Evolutionary conservation across 306 rosid genomes (phyloP), one percentile per base, ranked within the genome.

Genomic region (Rubus parviflorus): DNA sequence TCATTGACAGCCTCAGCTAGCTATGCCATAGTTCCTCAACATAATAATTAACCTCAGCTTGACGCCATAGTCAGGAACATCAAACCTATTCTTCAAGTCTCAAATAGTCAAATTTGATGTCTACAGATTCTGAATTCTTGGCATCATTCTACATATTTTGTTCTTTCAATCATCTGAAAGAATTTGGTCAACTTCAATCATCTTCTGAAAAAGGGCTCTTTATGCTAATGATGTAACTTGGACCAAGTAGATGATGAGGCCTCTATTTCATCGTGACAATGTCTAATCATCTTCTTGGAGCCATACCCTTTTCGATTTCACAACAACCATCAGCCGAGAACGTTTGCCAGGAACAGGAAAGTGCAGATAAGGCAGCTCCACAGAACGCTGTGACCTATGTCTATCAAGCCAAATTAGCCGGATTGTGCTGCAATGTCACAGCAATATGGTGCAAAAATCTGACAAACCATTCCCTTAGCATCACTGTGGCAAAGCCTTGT

Each of bases 401-500:
- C 38, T 91, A 91, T 70, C 72, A 85, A 64, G 72, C 87, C 67
- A 89, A 68, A 69, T 4, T 86, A 60, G 89, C 82, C 16, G 80
- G 77, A 22, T 56, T 62, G 46, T 54, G 47, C 13, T 75, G 73
- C 35, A 78, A 63, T 47, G 79, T 89, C 4, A 77, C 75, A 7
- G 79, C 77, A 20, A 83, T 88, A 45, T 91, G 97, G 94, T 83
- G 76, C 83, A 87, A 83, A 77, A 80, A 64, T 67, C 62, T 61
- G 41, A 54, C 42, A 1, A 82, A 72, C 6, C 91, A 91, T 75
- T 76, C 77, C 64, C 81, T 89, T 58, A 68, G 82, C 75, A 79
- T 89, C 48, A 70, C 6, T 1, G 40, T 87, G 64, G 87, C 82
- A 41, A 87, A 79, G 66, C 75, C 87, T 38, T 40, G 48, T 4